Percentiles rank a stretch among this genome's conserved stretches.
Conservation (phyloP, 1,139 yeast genomes). For the Yarrowia galli region DNA sequence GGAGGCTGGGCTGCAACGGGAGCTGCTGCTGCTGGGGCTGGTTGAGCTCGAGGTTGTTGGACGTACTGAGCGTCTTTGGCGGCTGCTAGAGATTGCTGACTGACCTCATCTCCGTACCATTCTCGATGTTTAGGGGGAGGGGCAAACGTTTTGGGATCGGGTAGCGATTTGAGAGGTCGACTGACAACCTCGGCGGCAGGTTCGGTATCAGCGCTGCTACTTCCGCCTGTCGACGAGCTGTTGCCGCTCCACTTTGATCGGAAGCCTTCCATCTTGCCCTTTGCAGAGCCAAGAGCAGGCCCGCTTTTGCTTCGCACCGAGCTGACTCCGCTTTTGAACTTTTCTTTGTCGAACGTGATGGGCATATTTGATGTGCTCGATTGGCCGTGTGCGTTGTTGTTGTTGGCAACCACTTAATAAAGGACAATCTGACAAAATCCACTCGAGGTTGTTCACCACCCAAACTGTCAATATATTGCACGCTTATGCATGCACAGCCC, state of each 20-base stretch:
- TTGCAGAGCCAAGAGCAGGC: background rate
- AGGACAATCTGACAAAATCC: background rate
- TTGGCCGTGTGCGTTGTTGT: background rate
- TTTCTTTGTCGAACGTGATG: conserved; percentile 33
- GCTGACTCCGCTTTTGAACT: conserved; percentile 23
- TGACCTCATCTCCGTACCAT: conserved; percentile 51
- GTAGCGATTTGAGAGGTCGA: conserved; percentile 50
- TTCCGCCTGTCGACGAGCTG: background rate
- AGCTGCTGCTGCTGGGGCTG: conserved; percentile 31
- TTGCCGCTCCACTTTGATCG: conserved; percentile 8
- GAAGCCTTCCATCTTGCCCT: background rate
- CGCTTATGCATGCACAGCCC: conserved; percentile 37
- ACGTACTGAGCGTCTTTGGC: conserved; percentile 39
- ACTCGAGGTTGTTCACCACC: conserved; percentile 8
- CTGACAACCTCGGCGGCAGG: conserved; percentile 44
- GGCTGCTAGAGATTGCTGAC: conserved; percentile 39
- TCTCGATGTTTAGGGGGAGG: conserved; percentile 60
- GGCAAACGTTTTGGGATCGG: conserved; percentile 57
- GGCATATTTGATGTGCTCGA: conserved; percentile 9
- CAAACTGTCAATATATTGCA: conserved; percentile 15
- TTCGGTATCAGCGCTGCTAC: conserved; percentile 41
- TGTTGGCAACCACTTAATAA: too few relatives aligned
- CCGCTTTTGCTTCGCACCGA: conserved; percentile 1
- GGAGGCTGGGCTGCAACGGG: conserved; percentile 39
- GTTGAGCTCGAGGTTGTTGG: conserved; percentile 38